phyloP scores from a whole-genome alignment of 352 stramenopile species.

The Phytophthora boehmeriae region DNA sequence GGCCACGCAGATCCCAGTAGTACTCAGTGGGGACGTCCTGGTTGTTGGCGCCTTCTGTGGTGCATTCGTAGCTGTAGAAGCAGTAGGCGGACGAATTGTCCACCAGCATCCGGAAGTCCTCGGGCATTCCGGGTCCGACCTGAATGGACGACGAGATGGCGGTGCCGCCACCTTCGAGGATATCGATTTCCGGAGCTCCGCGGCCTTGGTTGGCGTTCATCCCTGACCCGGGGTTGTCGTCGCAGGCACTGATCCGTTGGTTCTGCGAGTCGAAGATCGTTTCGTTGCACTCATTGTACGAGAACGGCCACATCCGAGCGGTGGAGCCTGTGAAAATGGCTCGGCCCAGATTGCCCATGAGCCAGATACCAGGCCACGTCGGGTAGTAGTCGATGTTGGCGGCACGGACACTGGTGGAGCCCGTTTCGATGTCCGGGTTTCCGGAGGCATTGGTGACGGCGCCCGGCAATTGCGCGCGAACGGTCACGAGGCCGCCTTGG shows the following conservation, averaged over 20 bases:
- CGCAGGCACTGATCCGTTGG: conserved; percentile 90
- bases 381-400: conserved; percentile 49
- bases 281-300: conserved; percentile 92
- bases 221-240: conserved; percentile 89
- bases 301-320: conserved; percentile 97
- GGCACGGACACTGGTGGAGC: conserved; percentile 22
- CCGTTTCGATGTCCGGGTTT: conserved; percentile 55
- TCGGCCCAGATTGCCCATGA: conserved; percentile 95
- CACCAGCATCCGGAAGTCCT: conserved; percentile 49
- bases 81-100: conserved; percentile 39
- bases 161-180: conserved; percentile 89
- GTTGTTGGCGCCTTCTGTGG: conserved; percentile 46
- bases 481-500: conserved; percentile 91
- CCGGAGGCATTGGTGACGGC: conserved; percentile 36
- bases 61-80: conserved; percentile 53
- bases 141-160: conserved; percentile 93
- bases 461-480: conserved; percentile 82
- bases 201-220: conserved; percentile 90
- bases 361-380: conserved; percentile 95
- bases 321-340: conserved; percentile 94
- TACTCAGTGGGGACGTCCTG: conserved; percentile 48
- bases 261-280: conserved; percentile 57
- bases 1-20: conserved; percentile 50
- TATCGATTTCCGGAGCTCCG: conserved; percentile 96
- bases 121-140: conserved; percentile 71